Percentiles rank a stretch among this genome's conserved stretches.
Evolutionary conservation across 2,329 filamentous ascomycete species (phyloP).

Genomic region (Pyricularia sp.): DNA sequence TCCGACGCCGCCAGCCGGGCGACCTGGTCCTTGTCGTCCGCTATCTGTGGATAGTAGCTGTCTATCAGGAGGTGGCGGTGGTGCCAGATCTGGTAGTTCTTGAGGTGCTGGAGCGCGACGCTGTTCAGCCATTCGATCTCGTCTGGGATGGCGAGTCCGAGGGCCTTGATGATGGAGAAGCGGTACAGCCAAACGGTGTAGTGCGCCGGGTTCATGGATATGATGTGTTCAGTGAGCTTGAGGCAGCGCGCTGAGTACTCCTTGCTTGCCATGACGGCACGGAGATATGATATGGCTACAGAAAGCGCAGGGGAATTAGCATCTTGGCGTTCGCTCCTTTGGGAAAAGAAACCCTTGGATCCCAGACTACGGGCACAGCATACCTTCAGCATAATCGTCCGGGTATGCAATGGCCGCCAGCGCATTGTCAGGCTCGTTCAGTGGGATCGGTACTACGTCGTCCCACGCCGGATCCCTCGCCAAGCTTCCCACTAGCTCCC

Average conservation of each 20-base stretch:
- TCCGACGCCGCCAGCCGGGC: constrained; percentile 52
- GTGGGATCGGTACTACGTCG: constrained; percentile 69
- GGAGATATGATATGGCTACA: constrained; percentile 75
- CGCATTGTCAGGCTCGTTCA: constrained; percentile 71
- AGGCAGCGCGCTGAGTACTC: constrained; percentile 72
- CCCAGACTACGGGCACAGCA: neutral
- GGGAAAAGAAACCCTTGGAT: neutral
- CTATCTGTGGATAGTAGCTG: constrained; percentile 45
- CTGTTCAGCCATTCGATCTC: constrained; percentile 82
- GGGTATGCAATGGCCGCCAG: constrained; percentile 89
- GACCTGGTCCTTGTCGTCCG: constrained; percentile 40
- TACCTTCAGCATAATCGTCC: constrained; percentile 73
- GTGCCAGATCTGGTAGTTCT: constrained; percentile 98
- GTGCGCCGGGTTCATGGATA: constrained; percentile 86
- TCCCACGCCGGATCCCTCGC: constrained; percentile 65
- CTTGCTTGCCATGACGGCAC: constrained; percentile 80
- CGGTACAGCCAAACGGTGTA: constrained; percentile 99
- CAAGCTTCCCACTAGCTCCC: constrained; percentile 36
- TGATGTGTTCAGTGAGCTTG: constrained; percentile 75
- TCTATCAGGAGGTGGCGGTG: constrained; percentile 55
- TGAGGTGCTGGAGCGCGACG: constrained; percentile 70
- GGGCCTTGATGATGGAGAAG: constrained; percentile 58
- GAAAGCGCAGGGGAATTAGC: neutral
- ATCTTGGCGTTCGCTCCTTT: neutral
- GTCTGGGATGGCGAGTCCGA: constrained; percentile 50